Conservation (phyloP, 1,139 yeast species). For the Citeromyces hawaiiensis region DNA sequence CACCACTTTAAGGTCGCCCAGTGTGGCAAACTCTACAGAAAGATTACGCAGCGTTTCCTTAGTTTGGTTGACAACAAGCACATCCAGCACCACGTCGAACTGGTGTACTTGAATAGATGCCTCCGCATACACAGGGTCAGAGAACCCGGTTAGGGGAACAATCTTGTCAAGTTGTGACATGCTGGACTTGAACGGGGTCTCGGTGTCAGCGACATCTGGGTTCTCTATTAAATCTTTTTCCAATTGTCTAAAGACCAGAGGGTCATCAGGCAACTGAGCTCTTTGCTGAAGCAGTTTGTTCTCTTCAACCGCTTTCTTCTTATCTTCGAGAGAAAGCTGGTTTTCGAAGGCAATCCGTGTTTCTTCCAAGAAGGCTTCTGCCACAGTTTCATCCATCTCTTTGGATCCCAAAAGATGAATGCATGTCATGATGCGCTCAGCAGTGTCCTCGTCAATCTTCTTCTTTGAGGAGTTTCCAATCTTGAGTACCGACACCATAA, state of each 20-base stretch:
- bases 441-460: constrained; percentile 89
- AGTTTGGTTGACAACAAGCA: constrained; percentile 88
- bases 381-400: constrained; percentile 31
- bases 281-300: constrained; percentile 51
- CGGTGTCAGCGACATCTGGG: constrained; percentile 36
- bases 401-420: constrained; percentile 67
- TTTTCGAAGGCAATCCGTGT: constrained; percentile 71
- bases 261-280: constrained; percentile 76
- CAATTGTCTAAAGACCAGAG: constrained; percentile 75
- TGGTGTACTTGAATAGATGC: constrained; percentile 93
- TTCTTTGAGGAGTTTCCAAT: constrained; percentile 73
- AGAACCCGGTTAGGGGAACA: constrained; percentile 89
- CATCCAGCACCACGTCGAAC: constrained; percentile 90
- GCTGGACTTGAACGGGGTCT: constrained; percentile 16
- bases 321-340: constrained; percentile 30
- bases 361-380: constrained; percentile 73
- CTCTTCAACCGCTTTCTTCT: constrained; percentile 40
- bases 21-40: constrained; percentile 89
- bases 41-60: constrained; percentile 81
- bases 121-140: constrained; percentile 97
- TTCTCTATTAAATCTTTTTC: constrained; percentile 36
- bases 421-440: constrained; percentile 80
- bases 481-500: constrained; percentile 83
- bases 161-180: constrained; percentile 72
- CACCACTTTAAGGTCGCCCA: constrained; percentile 90